Conservation (phyloP, 345 rosid species). For the Chamaenerion angustifolium region DNA sequence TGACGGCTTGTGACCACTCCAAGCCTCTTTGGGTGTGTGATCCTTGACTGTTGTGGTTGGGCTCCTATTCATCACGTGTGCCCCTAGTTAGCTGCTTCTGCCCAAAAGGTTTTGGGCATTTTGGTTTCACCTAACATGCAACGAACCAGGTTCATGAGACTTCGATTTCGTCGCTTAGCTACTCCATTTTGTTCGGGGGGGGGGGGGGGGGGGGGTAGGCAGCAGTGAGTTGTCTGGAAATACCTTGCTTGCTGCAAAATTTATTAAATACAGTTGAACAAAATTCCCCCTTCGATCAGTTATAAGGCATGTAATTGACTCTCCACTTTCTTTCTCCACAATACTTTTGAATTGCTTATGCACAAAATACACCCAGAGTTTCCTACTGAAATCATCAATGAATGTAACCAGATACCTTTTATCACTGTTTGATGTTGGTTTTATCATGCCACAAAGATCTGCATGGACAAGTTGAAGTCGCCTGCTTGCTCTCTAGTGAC, state of each 20-base stretch:
- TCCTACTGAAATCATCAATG: neutral
- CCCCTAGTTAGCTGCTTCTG: neutral
- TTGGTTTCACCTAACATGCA: neutral
- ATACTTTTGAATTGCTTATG: neutral
- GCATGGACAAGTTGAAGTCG: neutral
- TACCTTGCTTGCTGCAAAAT: neutral
- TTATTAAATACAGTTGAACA: neutral
- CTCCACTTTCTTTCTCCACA: neutral
- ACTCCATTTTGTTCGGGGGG: slow-evolving; percentile 1
- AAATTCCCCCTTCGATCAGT: neutral
- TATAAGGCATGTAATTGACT: neutral
- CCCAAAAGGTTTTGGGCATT: neutral
- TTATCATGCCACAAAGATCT: neutral
- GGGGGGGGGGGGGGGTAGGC: neutral
- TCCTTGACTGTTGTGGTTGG: neutral
- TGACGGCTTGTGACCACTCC: neutral
- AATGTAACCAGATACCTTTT: neutral
- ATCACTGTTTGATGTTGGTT: neutral
- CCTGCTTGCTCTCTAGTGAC: neutral
- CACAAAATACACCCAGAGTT: neutral
- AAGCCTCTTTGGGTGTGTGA: neutral
- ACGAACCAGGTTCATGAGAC: neutral
- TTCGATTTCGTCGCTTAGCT: neutral
- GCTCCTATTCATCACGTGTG: neutral
- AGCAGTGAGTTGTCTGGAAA: neutral